Base-by-base conservation (phyloP, 768 basidiomycete genomes). In the Boletus sp. region DNA sequence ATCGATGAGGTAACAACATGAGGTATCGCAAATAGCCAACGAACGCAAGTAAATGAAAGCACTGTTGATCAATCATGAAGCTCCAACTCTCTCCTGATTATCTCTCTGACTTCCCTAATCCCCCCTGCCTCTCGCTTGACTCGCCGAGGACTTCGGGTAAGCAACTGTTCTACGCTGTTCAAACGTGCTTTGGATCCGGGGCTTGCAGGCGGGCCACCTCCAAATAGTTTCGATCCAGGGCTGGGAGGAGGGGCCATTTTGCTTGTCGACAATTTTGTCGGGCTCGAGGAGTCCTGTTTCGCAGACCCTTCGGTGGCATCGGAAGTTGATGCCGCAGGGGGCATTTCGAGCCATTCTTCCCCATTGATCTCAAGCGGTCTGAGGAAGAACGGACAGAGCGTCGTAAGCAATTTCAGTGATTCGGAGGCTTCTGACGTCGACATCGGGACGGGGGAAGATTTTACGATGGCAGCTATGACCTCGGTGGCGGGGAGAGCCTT, bases 361-460 rank as follows among this genome's bases (percentile, higher is more conserved):
- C 84, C 81, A 11, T 73, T 79, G 21, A 91, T 79, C 53, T 79
- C 75, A 7, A 91, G 74, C 53, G 74, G 77, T 64, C 78, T 83
- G 48, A 93, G 69, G 75, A 92, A 93, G 73, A 92, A 93, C 2
- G 90, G 89, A 63, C 90, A 92, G 13, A 91, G 72, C 39, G 78
- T 76, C 17, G 79, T 75, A 47, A 93, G 76, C 68, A 93, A 76
- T 25, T 72, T 71, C 43, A 93, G 67, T 2, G 88, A 90, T 64
- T 92, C 88, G 43, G 78, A 80, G 2, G 90, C 89, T 70, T 93
- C 90, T 10, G 85, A 84, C 27, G 76, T 71, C 19, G 90, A 92
- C 57, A 90, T 82, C 8, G 90, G 89, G 7, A 92, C 84, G 1
- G 87, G 84, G 0, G 89, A 90, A 0, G 89, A 91, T 71, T 92